phyloP scores from a whole-genome alignment of 2,329 filamentous ascomycete species.

The Leptographium radiaticola region DNA sequence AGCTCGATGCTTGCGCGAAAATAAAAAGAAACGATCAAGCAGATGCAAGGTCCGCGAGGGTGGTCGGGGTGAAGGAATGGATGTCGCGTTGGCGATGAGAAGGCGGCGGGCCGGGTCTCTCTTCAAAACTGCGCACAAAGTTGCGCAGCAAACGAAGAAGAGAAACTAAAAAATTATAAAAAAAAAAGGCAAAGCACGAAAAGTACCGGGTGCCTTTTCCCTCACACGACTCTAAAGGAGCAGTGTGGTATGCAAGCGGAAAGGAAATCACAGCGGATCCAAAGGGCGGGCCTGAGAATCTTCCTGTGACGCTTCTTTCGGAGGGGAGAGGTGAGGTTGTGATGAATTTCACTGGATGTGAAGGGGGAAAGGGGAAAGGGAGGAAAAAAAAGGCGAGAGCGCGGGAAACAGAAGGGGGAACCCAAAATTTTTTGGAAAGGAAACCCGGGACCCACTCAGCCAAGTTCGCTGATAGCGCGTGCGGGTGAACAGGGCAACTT shows the following conservation, averaged over 20 bases:
- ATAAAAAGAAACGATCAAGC: background rate
- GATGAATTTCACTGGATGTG: constrained; percentile 3
- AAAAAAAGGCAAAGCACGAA: background rate
- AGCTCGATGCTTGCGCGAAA: background rate
- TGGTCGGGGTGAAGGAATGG: background rate
- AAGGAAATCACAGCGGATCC: background rate
- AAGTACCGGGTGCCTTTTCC: background rate
- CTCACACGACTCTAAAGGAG: background rate
- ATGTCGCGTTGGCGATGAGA: background rate
- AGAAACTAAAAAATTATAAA: background rate
- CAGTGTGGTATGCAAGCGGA: background rate
- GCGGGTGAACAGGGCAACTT: constrained; percentile 1
- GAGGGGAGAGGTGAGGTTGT: background rate
- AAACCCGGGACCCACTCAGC: background rate
- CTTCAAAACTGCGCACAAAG: background rate
- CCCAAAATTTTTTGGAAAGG: constrained; percentile 1
- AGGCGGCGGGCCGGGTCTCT: background rate
- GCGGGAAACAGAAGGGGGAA: background rate
- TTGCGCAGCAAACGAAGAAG: background rate
- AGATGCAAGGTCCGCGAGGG: background rate
- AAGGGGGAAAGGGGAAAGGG: background rate
- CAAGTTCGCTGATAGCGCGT: background rate
- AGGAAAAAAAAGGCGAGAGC: background rate
- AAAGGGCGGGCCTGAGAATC: background rate
- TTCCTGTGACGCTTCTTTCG: constrained; percentile 2